Evolutionary conservation across 2,329 filamentous ascomycete species (phyloP).

Genomic region (Ceratocystis lukuohia): DNA sequence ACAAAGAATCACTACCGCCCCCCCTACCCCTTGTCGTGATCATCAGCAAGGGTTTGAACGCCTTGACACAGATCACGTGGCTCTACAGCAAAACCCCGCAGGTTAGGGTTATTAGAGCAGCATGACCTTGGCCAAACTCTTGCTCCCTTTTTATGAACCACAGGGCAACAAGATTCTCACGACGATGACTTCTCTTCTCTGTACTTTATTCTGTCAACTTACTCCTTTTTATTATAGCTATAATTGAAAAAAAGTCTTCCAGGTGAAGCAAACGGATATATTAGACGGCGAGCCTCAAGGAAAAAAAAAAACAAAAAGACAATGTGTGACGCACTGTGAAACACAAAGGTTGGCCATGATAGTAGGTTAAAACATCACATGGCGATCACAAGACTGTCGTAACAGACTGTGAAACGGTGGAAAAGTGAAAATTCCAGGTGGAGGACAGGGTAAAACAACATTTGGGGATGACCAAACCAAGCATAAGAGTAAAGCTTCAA

Average conservation of each 20-base stretch:
- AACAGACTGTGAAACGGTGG: background rate
- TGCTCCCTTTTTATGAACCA: background rate
- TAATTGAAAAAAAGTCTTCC: slow-evolving; percentile 8
- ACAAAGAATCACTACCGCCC: too few relatives aligned
- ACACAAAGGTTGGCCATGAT: background rate
- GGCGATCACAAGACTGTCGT: background rate
- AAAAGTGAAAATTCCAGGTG: background rate
- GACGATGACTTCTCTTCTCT: background rate
- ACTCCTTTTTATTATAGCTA: background rate
- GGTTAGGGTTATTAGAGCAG: background rate
- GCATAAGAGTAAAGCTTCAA: background rate
- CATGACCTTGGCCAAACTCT: background rate
- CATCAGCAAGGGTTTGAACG: too few relatives aligned
- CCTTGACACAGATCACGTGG: background rate
- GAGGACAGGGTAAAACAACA: background rate
- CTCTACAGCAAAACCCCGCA: too few relatives aligned
- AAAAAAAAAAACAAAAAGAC: background rate
- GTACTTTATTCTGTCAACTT: slow-evolving; percentile 5
- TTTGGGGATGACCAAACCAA: background rate
- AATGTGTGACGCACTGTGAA: background rate
- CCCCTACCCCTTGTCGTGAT: too few relatives aligned
- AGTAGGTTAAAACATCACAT: too few relatives aligned
- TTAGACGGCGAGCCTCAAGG: background rate
- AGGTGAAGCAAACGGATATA: background rate
- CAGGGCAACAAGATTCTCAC: background rate